Conservation (phyloP, 345 rosid genomes). For the Nephelium lappaceum region DNA sequence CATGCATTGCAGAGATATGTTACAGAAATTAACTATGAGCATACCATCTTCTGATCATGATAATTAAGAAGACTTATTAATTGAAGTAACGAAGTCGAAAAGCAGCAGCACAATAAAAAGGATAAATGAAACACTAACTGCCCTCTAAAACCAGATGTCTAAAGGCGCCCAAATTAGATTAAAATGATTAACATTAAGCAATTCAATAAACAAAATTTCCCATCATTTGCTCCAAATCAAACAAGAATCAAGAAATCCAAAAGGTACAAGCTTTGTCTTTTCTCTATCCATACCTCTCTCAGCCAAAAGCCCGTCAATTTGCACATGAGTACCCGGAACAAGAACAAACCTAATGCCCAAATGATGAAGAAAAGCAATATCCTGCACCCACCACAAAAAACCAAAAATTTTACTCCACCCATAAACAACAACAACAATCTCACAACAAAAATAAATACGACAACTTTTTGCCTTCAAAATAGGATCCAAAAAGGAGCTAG, state of each 20-base stretch:
- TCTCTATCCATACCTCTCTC: conserved; percentile 62
- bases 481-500: conserved; percentile 58
- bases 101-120: neutral
- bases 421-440: conserved; percentile 13
- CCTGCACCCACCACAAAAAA: conserved; percentile 47
- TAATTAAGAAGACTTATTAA: neutral
- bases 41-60: neutral
- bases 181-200: neutral
- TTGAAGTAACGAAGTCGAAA: neutral
- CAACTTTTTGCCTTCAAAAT: conserved; percentile 62
- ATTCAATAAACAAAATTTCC: neutral
- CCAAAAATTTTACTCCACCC: neutral
- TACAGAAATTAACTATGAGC: neutral
- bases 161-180: too few species aligned
- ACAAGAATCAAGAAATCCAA: neutral
- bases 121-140: neutral
- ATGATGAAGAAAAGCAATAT: conserved; percentile 90
- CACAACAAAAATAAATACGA: neutral
- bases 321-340: conserved; percentile 88
- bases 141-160: neutral
- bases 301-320: conserved; percentile 77
- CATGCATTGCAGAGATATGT: neutral
- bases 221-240: neutral
- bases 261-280: conserved; percentile 4
- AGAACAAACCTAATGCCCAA: conserved; percentile 81